phyloP scores from a whole-genome alignment of 495 filamentous ascomycete genomes.

The Xanthoparmelia taractica region DNA sequence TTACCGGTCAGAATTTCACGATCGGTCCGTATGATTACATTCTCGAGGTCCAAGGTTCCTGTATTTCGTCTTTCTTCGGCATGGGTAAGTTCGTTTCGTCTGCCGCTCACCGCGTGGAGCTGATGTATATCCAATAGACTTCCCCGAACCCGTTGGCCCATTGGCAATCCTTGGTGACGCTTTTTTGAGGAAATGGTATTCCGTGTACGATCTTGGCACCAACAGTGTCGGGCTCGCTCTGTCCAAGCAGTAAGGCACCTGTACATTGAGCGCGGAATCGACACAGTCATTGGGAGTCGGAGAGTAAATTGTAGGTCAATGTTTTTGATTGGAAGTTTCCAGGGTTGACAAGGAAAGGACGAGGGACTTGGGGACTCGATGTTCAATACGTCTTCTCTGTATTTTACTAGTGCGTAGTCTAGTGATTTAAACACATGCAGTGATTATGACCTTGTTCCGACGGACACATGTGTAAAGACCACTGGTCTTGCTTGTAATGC shows the following conservation, averaged over 20 bases:
- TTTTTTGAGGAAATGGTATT: conserved; percentile 96
- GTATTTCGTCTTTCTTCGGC: conserved; percentile 95
- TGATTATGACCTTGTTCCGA: too few species aligned
- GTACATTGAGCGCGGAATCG: background rate
- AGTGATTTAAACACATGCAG: too few species aligned
- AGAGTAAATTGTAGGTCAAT: background rate
- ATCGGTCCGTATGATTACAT: conserved; percentile 90
- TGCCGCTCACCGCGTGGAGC: background rate
- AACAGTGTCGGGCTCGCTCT: conserved; percentile 79
- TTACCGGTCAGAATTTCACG: conserved; percentile 83
- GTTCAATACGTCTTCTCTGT: conserved; percentile 5
- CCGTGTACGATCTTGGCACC: conserved; percentile 86
- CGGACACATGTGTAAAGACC: background rate
- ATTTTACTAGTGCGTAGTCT: background rate
- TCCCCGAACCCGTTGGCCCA: conserved; percentile 84
- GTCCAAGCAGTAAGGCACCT: conserved; percentile 44
- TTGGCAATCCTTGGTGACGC: conserved; percentile 95
- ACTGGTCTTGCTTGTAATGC: background rate
- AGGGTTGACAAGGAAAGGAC: background rate
- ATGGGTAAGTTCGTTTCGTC: conserved; percentile 82
- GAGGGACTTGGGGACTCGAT: background rate
- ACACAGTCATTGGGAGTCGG: background rate
- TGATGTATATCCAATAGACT: conserved; percentile 44
- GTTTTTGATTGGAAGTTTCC: background rate
- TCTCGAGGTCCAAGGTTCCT: conserved; percentile 87